Evolutionary conservation across 768 basidiomycete genomes (phyloP), one percentile per base, ranked within the genome.

Genomic region (Serendipita sp.): DNA sequence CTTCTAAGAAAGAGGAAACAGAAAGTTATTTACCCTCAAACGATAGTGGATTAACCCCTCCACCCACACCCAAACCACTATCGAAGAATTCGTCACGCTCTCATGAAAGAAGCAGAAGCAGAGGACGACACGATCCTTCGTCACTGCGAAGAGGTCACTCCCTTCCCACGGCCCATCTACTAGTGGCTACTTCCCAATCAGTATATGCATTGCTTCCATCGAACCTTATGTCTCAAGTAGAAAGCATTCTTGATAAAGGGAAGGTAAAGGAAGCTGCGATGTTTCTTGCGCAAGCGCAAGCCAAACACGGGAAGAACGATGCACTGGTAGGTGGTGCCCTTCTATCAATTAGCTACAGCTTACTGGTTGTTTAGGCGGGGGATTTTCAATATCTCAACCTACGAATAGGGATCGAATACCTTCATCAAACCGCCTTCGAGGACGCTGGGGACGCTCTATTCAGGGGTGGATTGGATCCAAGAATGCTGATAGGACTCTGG

Each of bases 301-400:
- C 77, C 70, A 82, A 79, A 68, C 71, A 83, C 5, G 79, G 82
- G 66, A 74, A 74, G 38, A 78, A 76, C 67, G n/a, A 38, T 17
- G 44, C 14, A 3, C n/a, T 33, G 42, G 41, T 43, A 45, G 14
- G 17, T 33, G 3, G 20, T 30, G 42, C 11, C n/a, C 22, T 64
- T 33, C 0, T 51, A 26, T 30, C 16, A 56, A n/a, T n/a, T n/a
- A n/a, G n/a, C n/a, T n/a, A n/a, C n/a, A n/a, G n/a, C n/a, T n/a
- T n/a, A n/a, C n/a, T n/a, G n/a, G n/a, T n/a, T n/a, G 64, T 22
- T 38, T 77, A 84, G 79, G 76, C 72, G 11, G 85, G 87, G 34
- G 86, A 88, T 67, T 74, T 92, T 53, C 79, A 79, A 64, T 90
- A 89, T 66, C 77, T 90, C 38, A 88, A 89, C 70, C 87, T 90